phyloP scores from a whole-genome alignment of 192 early-diverging fungal species.

The Coemansia umbellata region DNA sequence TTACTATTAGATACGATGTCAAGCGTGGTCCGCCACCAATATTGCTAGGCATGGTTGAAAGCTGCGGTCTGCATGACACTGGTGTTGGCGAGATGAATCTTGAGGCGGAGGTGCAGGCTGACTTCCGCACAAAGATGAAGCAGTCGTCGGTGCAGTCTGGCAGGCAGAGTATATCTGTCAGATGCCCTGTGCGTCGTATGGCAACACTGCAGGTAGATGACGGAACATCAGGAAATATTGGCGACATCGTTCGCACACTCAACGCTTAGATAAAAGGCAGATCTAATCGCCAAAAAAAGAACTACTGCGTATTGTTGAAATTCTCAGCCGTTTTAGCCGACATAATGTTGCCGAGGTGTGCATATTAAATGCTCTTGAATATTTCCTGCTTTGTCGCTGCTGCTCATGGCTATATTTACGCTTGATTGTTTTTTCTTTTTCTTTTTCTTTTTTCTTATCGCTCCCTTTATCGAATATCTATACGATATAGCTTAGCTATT shows the following conservation, averaged over 20 bases:
- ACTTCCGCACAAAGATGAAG: conserved; percentile 45
- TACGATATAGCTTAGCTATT: too few relatives aligned
- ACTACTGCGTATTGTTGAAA: too few relatives aligned
- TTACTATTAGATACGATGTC: conserved; percentile 44
- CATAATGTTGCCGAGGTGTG: too few relatives aligned
- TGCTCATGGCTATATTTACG: too few relatives aligned
- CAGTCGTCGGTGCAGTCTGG: conserved; percentile 35
- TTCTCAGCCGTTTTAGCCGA: too few relatives aligned
- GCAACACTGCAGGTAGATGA: conserved; percentile 43
- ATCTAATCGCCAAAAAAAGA: neutral
- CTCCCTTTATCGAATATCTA: too few relatives aligned
- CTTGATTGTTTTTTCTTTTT: too few relatives aligned
- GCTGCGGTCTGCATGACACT: conserved; percentile 45
- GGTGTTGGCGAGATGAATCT: conserved; percentile 47
- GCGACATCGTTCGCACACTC: conserved; percentile 45
- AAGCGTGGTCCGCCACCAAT: conserved; percentile 47
- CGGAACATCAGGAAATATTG: conserved; percentile 38
- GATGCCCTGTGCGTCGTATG: conserved; percentile 45
- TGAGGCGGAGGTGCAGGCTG: conserved; percentile 41
- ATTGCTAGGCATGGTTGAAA: conserved; percentile 47
- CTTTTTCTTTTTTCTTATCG: too few relatives aligned
- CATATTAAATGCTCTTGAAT: too few relatives aligned
- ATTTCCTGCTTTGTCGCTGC: too few relatives aligned
- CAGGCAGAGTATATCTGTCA: conserved; percentile 38
- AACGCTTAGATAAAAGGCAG: conserved; percentile 31